Base-by-base conservation (phyloP, 129 eudicot genomes). In the Silybum marianum region DNA sequence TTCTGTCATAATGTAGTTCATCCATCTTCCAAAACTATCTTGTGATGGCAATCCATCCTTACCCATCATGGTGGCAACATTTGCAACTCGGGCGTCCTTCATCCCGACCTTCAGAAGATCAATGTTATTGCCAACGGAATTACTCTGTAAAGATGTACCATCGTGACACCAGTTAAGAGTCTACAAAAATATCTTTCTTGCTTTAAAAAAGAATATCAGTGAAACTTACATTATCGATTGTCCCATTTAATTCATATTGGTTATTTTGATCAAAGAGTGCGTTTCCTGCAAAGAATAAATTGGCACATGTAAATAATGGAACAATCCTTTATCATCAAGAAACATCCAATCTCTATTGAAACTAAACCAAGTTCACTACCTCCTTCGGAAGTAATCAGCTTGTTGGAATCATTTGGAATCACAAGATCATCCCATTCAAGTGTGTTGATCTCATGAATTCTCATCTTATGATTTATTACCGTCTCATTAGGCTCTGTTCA, bases 391-490 rank as follows among this genome's bases (percentile, higher is more conserved):
- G 82, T 30, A 76, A 42, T 85, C 84, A 63, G 69, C 76, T 81
- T 85, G 80, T 85, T 84, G 46, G 89, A 76, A 86, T 88, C 92
- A 84, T 81, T 86, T 14, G 90, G 89, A 78, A 81, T 86, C 81
- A 90, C 83, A 78, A 95, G 99, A 71, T 95, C 97, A 78, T 95
- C 97, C 99, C 99, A 95, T 6, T 91, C 99, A 67, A 92, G 93
- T 44, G 97, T 92, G 81, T 95, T 92, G 44, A 95, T 85, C 87
- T 92, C 99, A 34, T 85, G 99, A 75, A 95, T 89, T 81, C 85
- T 90, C 89, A 88, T 85, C 80, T 88, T 88, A 86, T 95, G 90
- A 83, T 82, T 88, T 74, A 79, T 78, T 12, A 87, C 80, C 4
- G 88, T 85, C 83, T 88, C 88, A 39, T 62, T 75, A 44, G 81